Evolutionary conservation across 192 early-diverging fungal genomes (phyloP).

Genomic region (Coemansia sp.): DNA sequence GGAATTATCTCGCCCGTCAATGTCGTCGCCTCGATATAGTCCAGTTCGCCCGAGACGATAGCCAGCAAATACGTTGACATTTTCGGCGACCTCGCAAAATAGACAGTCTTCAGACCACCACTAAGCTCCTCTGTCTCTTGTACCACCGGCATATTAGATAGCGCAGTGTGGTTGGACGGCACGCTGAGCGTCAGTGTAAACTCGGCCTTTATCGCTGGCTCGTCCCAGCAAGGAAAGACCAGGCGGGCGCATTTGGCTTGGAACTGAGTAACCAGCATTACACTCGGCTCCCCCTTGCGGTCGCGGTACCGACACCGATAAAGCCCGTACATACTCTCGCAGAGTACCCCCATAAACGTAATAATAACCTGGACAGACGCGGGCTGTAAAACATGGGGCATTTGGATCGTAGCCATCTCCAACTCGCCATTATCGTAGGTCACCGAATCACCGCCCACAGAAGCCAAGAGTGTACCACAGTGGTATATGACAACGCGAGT

Average conservation of each 20-base stretch:
- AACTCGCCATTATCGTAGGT: conserved; percentile 16
- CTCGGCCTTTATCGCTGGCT: conserved; percentile 79
- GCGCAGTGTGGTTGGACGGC: conserved; percentile 57
- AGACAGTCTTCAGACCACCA: conserved; percentile 53
- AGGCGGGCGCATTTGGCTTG: conserved; percentile 73
- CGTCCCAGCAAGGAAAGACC: conserved; percentile 80
- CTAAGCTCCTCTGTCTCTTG: background rate
- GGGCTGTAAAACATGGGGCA: conserved; percentile 26
- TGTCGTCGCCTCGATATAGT: conserved; percentile 67
- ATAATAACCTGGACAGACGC: conserved; percentile 56
- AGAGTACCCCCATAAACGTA: conserved; percentile 62
- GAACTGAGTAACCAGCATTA: conserved; percentile 80
- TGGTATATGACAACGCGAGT: conserved; percentile 11
- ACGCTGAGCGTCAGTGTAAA: conserved; percentile 73
- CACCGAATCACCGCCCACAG: background rate
- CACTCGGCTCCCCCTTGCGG: conserved; percentile 51
- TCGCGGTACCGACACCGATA: conserved; percentile 74
- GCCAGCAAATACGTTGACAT: conserved; percentile 87
- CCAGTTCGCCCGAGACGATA: conserved; percentile 76
- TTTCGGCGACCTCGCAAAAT: conserved; percentile 71
- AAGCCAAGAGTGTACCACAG: background rate
- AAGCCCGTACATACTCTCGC: conserved; percentile 82
- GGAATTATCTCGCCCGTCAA: background rate
- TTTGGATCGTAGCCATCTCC: conserved; percentile 56
- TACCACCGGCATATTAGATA: conserved; percentile 78